Base-by-base conservation (phyloP, 257 asterid genomes). In the Salvia splendens region DNA sequence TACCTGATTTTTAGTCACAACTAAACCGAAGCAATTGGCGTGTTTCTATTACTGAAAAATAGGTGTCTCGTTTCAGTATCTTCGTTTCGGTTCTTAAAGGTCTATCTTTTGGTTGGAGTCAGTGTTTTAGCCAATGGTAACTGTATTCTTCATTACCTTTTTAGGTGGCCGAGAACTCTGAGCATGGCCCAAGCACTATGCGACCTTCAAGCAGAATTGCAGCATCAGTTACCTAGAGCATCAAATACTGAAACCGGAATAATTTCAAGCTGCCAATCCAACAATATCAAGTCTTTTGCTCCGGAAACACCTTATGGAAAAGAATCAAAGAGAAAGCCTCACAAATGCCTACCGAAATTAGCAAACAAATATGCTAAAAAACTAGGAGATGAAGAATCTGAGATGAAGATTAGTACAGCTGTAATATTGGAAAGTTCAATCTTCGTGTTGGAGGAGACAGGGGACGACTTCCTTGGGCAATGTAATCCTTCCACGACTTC, bases 151-250 rank as follows among this genome's bases (percentile, higher is more conserved):
- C 61, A 68, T 24, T 74, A 49, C 47, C 45, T 65, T 47, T 45
- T 36, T 67, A 91, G 96, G 87, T 88, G 96, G 97, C 79, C 94
- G 24, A 86, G 96, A 81, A 88, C 94, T 35, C 77, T 91, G 81
- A 82, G 82, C 82, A 91, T 88, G 96, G 87, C 89, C 60, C 77
- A 77, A 74, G 84, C 96, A 35, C 95, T 91, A 40, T 91, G 95
- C 60, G 91, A 85, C 79, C 91, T 91, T 77, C 96, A 88, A 73
- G 74, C 79, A 56, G 97, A 91, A 76, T 64, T 83, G 59, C 85
- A 79, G 45, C 67, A 68, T 10, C 68, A 74, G 7, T 47, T 20
- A 17, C 69, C 82, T 15, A 33, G n/a, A 16, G 63, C 28, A 32
- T 64, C 82, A n/a, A 61, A 48, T 56, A 35, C 54, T 12, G 55